Percentiles rank a stretch among this genome's conserved stretches.
These are phyloP conservation scores for Trifolium fragiferum DNA, from an alignment of 306 rosid genomes.

Conservation along the genomic window DNA sequence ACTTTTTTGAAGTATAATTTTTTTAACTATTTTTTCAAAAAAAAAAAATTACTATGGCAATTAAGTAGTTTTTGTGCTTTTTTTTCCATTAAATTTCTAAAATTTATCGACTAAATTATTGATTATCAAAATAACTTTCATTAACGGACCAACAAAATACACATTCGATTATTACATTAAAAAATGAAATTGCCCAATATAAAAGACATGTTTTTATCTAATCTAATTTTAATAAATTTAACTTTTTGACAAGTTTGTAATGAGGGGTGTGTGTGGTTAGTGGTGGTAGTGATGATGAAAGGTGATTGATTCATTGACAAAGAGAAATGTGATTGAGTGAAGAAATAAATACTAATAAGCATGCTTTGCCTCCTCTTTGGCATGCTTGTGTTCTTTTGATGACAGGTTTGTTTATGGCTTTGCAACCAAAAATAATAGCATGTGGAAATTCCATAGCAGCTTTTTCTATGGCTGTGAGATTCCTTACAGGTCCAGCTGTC, in stretches of 20 bases:
- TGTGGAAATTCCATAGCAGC: slow-evolving; percentile 93
- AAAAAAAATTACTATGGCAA: no score
- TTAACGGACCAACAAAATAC: background rate
- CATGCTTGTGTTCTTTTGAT: slow-evolving; percentile 47
- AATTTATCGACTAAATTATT: no score
- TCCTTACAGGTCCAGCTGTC: slow-evolving; percentile 99
- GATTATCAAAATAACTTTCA: no score
- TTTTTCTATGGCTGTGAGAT: slow-evolving; percentile 97
- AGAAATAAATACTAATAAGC: slow-evolving; percentile 36
- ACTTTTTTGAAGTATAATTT: no score
- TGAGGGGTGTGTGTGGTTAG: slow-evolving; percentile 44
- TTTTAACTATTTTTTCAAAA: no score
- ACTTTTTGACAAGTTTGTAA: background rate
- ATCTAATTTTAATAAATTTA: no score
- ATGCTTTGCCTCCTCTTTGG: slow-evolving; percentile 27
- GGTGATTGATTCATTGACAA: slow-evolving; percentile 54
- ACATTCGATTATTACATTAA: background rate
- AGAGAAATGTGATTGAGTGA: slow-evolving; percentile 43
- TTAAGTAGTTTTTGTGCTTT: no score
- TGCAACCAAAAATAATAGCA: slow-evolving; percentile 97
- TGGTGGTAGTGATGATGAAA: slow-evolving; percentile 65
- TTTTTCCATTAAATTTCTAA: no score
- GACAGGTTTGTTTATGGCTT: slow-evolving; percentile 97
- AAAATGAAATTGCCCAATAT: background rate
- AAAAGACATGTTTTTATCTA: no score